These are phyloP conservation scores for Apostasia shenzhenica DNA, from an alignment of 106 monocot genomes.

Conservation along the genomic window DNA sequence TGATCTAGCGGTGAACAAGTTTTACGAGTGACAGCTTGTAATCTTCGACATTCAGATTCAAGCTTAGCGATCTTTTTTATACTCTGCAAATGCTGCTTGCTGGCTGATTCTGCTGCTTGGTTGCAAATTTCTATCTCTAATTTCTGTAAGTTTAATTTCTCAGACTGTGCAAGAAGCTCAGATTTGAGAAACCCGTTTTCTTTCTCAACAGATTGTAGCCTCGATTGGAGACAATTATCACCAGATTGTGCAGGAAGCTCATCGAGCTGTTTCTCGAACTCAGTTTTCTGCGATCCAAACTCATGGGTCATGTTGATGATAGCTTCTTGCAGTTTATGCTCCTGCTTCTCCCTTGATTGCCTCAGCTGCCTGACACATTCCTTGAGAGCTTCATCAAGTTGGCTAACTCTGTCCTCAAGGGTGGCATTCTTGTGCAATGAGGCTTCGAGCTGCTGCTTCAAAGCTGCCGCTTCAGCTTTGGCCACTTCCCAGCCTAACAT, in stretches of 20 bases:
- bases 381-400: slow-evolving; percentile 75
- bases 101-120: slow-evolving; percentile 69
- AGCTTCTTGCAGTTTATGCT: slow-evolving; percentile 41
- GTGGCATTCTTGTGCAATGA: slow-evolving; percentile 40
- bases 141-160: slow-evolving; percentile 38
- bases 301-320: slow-evolving; percentile 27
- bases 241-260: slow-evolving; percentile 31
- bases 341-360: slow-evolving; percentile 58
- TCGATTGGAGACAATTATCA: slow-evolving; percentile 18
- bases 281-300: slow-evolving; percentile 43
- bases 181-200: slow-evolving; percentile 50
- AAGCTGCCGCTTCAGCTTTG: slow-evolving; percentile 43
- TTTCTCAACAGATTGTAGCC: slow-evolving; percentile 41
- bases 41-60: slow-evolving; percentile 73
- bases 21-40: slow-evolving; percentile 35
- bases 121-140: slow-evolving; percentile 66
- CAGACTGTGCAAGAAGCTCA: slow-evolving; percentile 32
- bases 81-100: slow-evolving; percentile 73
- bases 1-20: slow-evolving; percentile 27
- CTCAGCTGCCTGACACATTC: slow-evolving; percentile 73
- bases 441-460: slow-evolving; percentile 66
- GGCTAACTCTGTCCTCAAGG: slow-evolving; percentile 52
- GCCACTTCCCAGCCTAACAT: slow-evolving; percentile 78
- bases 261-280: slow-evolving; percentile 37
- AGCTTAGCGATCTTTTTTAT: slow-evolving; percentile 73